phyloP scores from a whole-genome alignment of 495 filamentous ascomycete genomes.

The Schizothecium vesticola region DNA sequence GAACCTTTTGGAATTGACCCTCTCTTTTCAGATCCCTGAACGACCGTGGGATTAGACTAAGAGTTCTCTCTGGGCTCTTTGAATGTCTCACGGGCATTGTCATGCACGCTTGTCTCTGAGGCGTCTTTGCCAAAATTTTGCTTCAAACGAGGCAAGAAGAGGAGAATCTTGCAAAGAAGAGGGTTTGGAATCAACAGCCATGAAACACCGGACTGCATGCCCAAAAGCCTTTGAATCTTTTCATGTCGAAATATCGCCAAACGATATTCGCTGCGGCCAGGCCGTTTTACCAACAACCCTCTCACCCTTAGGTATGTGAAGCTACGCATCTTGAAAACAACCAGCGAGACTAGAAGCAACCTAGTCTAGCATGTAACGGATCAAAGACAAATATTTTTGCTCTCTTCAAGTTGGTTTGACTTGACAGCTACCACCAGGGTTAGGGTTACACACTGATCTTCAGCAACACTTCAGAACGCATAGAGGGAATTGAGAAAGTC shows the following conservation, averaged over 20 bases:
- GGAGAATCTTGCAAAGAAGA: not conserved
- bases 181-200: not conserved
- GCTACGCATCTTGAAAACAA: no score
- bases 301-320: no score
- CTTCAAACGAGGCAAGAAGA: not conserved
- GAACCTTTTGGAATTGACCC: not conserved
- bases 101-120: not conserved
- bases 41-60: not conserved
- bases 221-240: not conserved
- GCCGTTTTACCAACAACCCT: not conserved
- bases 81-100: not conserved
- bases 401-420: not conserved
- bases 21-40: not conserved
- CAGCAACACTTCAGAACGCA: not conserved
- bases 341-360: not conserved
- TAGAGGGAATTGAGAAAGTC: no score
- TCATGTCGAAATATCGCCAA: not conserved
- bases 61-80: not conserved
- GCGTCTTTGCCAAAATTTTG: not conserved
- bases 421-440: not conserved
- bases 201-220: not conserved
- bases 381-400: not conserved
- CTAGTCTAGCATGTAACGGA: not conserved
- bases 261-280: no score
- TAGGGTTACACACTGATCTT: not conserved